phyloP scores from a whole-genome alignment of 2,329 filamentous ascomycete species.

The Epicoccum nigrum region DNA sequence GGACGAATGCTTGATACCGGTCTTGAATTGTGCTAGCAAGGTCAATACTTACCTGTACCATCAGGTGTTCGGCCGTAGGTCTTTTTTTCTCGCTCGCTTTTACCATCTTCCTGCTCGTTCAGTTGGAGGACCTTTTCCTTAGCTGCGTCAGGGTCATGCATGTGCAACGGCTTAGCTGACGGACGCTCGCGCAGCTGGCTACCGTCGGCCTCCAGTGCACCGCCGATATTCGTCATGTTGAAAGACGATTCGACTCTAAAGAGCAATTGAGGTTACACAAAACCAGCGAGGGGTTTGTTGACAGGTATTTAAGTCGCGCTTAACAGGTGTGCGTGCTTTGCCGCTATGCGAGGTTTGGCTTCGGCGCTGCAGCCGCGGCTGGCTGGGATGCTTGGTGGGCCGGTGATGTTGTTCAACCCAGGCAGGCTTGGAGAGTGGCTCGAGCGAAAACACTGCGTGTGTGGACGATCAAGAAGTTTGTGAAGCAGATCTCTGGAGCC shows the following conservation, averaged over 20 bases:
- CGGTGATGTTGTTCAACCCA: constrained; percentile 14
- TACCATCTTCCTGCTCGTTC: constrained; percentile 55
- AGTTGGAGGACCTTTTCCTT: constrained; percentile 57
- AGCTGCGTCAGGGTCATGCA: constrained; percentile 45
- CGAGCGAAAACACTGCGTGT: neutral
- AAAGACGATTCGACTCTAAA: constrained; percentile 19
- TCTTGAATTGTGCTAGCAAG: neutral
- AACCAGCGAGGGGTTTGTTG: constrained; percentile 22
- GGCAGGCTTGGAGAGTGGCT: constrained; percentile 2
- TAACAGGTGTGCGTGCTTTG: constrained; percentile 26
- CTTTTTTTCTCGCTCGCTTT: constrained; percentile 66
- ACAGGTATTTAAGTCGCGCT: constrained; percentile 29
- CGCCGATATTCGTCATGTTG: constrained; percentile 36
- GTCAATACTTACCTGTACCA: constrained; percentile 74
- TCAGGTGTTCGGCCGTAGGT: constrained; percentile 91
- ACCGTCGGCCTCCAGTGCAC: constrained; percentile 30
- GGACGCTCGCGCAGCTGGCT: constrained; percentile 41
- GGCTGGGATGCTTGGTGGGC: constrained; percentile 29
- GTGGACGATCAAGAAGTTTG: neutral
- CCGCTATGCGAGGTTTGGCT: constrained; percentile 37
- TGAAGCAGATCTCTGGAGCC: constrained; percentile 8
- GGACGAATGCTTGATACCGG: neutral
- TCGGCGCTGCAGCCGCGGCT: constrained; percentile 28
- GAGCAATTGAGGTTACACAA: constrained; percentile 24
- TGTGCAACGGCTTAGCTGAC: constrained; percentile 37